A percentile compares a stretch with the other conserved stretches of the same genome.
Conservation (phyloP, 1,284 basidiomycete genomes). For the Marasmius fiardii region DNA sequence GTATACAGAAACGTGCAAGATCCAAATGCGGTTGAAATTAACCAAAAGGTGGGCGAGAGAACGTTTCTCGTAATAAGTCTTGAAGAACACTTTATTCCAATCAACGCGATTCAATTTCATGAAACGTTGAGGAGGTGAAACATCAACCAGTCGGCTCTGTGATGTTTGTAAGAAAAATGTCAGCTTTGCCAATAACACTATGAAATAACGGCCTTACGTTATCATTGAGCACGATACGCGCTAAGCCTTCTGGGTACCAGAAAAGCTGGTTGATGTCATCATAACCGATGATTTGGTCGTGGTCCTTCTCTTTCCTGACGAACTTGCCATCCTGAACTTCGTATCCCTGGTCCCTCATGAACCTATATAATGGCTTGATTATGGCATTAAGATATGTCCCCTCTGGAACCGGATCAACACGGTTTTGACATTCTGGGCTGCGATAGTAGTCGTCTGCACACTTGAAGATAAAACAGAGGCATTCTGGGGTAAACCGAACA, state of each 20-base stretch:
- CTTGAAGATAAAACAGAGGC: conserved; percentile 99
- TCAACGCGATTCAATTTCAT: conserved; percentile 88
- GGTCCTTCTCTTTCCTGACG: conserved; percentile 91
- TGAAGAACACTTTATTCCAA: conserved; percentile 93
- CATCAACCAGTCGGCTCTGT: conserved; percentile 85
- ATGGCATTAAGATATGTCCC: conserved; percentile 92
- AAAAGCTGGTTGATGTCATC: conserved; percentile 99
- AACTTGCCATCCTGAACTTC: conserved; percentile 96
- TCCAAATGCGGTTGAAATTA: conserved; percentile 98
- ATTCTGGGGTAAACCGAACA: conserved; percentile 95
- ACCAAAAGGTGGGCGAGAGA: conserved; percentile 90
- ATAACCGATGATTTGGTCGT: conserved; percentile 95
- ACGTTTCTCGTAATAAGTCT: conserved; percentile 94
- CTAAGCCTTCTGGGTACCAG: conserved; percentile 99
- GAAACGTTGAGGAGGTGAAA: conserved; percentile 87
- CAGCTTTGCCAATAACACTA: conserved; percentile 5
- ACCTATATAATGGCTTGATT: conserved; percentile 93
- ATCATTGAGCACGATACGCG: conserved; percentile 86
- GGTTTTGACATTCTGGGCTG: conserved; percentile 96
- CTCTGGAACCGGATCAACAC: conserved; percentile 91
- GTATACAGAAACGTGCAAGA: conserved; percentile 86
- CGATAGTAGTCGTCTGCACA: conserved; percentile 99
- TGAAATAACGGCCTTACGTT: conserved; percentile 52
- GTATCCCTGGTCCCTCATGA: conserved; percentile 97
- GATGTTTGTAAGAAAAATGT: conserved; percentile 4